Evolutionary conservation across 345 rosid genomes (phyloP).

Genomic region (Eucalyptus cloeziana): DNA sequence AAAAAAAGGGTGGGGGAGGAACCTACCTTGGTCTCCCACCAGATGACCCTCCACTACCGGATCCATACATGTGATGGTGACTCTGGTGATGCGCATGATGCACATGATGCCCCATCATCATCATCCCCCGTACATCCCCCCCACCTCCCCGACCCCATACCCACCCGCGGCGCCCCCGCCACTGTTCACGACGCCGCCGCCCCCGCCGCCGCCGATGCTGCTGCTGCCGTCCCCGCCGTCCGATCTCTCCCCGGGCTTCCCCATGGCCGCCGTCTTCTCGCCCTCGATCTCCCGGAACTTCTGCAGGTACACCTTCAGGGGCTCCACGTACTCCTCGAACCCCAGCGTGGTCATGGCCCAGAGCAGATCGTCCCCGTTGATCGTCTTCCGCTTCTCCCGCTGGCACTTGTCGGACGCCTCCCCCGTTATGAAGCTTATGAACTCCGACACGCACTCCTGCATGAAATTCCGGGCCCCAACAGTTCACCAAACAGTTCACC

Average conservation of each 20-base stretch:
- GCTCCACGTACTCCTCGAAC: constrained; percentile 49
- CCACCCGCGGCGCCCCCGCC: constrained; percentile 4
- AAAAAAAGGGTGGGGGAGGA: neutral
- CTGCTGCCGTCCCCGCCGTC: neutral
- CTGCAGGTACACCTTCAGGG: constrained; percentile 37
- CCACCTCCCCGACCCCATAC: neutral
- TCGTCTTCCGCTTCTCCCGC: constrained; percentile 58
- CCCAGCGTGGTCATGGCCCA: constrained; percentile 64
- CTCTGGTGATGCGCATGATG: constrained; percentile 2
- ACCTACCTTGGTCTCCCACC: constrained; percentile 15
- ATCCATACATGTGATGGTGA: constrained; percentile 12
- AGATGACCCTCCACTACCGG: constrained; percentile 10
- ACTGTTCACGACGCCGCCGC: neutral
- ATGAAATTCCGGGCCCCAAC: neutral
- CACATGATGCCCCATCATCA: constrained; percentile 3
- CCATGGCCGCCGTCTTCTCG: constrained; percentile 20
- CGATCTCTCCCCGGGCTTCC: constrained; percentile 8
- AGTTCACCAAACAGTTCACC: neutral
- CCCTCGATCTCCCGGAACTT: constrained; percentile 49
- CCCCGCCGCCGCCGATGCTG: constrained; percentile 4
- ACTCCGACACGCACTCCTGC: constrained; percentile 54
- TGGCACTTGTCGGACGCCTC: constrained; percentile 59
- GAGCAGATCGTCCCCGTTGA: constrained; percentile 53
- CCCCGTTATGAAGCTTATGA: constrained; percentile 53
- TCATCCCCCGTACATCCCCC: constrained; percentile 4